Evolutionary conservation across 345 rosid species (phyloP).

Genomic region (Brassica rapa): DNA sequence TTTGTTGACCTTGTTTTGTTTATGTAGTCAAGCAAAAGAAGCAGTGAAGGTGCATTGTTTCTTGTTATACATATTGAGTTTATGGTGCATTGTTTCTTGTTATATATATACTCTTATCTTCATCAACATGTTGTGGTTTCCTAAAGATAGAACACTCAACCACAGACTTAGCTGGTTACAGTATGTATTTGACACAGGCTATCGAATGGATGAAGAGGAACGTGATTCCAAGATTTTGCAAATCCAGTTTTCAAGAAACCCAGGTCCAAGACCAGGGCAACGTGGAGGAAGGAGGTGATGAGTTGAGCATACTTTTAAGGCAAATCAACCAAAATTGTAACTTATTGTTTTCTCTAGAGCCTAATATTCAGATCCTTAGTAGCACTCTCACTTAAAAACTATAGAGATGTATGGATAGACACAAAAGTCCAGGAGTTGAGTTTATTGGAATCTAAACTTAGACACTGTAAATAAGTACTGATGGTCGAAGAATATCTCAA

Average conservation of each 20-base stretch:
- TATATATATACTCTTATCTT: not conserved
- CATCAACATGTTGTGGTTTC: not conserved
- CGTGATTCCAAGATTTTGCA: conserved; percentile 66
- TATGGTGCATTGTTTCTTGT: conserved; percentile 6
- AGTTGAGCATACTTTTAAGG: conserved; percentile 17
- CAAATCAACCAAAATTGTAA: conserved; percentile 18
- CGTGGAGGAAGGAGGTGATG: conserved; percentile 64
- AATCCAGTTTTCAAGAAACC: conserved; percentile 69
- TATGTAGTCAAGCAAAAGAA: conserved; percentile 75
- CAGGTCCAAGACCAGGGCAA: conserved; percentile 69
- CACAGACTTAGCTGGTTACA: not conserved
- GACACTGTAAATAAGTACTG: too few species aligned
- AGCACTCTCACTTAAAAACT: conserved; percentile 17
- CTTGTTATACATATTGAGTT: not conserved
- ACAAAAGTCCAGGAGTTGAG: conserved; percentile 4
- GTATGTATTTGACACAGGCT: conserved; percentile 54
- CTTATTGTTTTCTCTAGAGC: conserved; percentile 5
- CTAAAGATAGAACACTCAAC: not conserved
- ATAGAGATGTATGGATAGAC: conserved; percentile 20
- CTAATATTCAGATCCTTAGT: conserved; percentile 2
- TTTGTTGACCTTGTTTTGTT: not conserved
- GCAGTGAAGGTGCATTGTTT: conserved; percentile 60
- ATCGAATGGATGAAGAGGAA: conserved; percentile 72
- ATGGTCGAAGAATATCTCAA: too few species aligned
- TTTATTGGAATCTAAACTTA: conserved; percentile 1